Evolutionary conservation across 495 filamentous ascomycete species (phyloP).

Genomic region (Daldinia bambusicola): DNA sequence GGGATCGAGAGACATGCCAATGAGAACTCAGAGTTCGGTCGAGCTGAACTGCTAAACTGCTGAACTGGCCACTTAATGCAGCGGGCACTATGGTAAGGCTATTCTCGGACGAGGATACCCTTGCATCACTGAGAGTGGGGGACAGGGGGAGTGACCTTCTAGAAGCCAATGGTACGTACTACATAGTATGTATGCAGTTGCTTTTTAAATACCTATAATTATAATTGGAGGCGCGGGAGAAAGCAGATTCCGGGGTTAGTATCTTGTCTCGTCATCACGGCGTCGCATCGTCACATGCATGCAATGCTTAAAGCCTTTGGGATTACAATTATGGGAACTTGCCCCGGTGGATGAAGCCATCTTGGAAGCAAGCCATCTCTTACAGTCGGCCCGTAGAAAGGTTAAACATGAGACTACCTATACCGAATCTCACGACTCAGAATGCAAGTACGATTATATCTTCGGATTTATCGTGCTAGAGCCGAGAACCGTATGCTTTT

Average conservation of each 20-base stretch:
- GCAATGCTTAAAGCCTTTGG: slow-evolving; percentile 1
- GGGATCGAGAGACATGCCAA: not conserved
- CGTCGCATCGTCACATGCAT: slow-evolving; percentile 8
- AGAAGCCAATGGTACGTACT: slow-evolving; percentile 7
- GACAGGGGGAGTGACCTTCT: not conserved
- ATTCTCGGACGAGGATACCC: slow-evolving; percentile 1
- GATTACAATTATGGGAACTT: not conserved
- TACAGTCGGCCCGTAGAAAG: slow-evolving; percentile 13
- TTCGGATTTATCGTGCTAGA: slow-evolving; percentile 12
- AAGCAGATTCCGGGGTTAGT: slow-evolving; percentile 1
- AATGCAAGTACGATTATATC: not conserved
- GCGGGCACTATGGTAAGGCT: not conserved
- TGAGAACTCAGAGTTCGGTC: not conserved
- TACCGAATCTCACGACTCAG: slow-evolving; percentile 6
- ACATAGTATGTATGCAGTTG: not conserved
- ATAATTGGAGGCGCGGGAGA: slow-evolving; percentile 16
- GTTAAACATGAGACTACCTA: not conserved
- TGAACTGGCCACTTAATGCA: not conserved
- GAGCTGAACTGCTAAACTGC: not conserved
- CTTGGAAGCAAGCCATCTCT: not conserved
- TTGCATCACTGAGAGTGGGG: not conserved
- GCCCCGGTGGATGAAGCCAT: slow-evolving; percentile 13
- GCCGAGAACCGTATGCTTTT: not conserved
- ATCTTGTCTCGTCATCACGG: slow-evolving; percentile 5
- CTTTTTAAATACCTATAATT: not conserved